phyloP scores from a whole-genome alignment of 345 rosid genomes.

The Gossypium herbaceum region DNA sequence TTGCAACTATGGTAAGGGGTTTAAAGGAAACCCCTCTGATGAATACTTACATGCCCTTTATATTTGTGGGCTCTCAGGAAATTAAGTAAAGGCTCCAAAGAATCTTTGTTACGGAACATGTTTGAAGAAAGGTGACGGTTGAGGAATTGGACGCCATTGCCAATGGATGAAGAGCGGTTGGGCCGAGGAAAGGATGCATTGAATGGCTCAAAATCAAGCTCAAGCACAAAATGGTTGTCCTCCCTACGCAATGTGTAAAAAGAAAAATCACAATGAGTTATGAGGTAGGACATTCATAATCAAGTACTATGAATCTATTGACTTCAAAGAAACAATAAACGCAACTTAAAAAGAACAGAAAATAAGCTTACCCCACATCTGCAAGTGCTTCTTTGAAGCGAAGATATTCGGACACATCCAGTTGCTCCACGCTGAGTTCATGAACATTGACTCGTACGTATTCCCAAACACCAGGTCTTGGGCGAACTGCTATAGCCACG shows the following conservation, averaged over 20 bases:
- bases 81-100: slow-evolving; percentile 79
- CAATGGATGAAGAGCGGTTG: slow-evolving; percentile 85
- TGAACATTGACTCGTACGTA: slow-evolving; percentile 81
- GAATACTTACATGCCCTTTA: slow-evolving; percentile 79
- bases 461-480: slow-evolving; percentile 99
- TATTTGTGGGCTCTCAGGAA: slow-evolving; percentile 80
- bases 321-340: neutral
- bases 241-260: slow-evolving; percentile 23
- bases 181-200: slow-evolving; percentile 88
- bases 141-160: slow-evolving; percentile 98
- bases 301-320: neutral
- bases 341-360: neutral
- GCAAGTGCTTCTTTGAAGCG: slow-evolving; percentile 84
- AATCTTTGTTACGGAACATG: slow-evolving; percentile 91
- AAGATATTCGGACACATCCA: slow-evolving; percentile 80
- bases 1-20: neutral
- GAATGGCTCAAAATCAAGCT: slow-evolving; percentile 97
- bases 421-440: slow-evolving; percentile 82
- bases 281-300: neutral
- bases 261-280: neutral
- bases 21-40: neutral
- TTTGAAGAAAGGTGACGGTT: slow-evolving; percentile 93
- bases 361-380: slow-evolving; percentile 59
- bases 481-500: slow-evolving; percentile 90
- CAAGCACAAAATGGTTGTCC: slow-evolving; percentile 54